These are phyloP conservation scores for Blastobotrys illinoisensis DNA, from an alignment of 1,139 yeast genomes.

Conservation along the genomic window DNA sequence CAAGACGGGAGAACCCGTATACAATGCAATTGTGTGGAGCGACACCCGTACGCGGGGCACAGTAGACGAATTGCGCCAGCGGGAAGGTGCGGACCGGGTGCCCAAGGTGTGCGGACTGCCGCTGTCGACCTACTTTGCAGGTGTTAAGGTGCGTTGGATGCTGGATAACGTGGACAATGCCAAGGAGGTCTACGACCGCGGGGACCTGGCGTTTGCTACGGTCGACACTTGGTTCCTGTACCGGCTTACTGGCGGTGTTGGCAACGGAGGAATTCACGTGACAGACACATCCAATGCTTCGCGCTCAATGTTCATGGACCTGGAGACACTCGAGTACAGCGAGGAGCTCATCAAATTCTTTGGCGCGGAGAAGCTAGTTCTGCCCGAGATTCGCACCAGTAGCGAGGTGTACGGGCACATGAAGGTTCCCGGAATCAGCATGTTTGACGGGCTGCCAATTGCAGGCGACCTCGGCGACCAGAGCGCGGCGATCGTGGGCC, in stretches of 20 bases:
- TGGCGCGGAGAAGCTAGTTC: slow-evolving; percentile 59
- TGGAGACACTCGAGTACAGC: slow-evolving; percentile 72
- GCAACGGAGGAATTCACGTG: slow-evolving; percentile 46
- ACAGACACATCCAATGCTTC: slow-evolving; percentile 91
- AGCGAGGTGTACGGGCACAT: slow-evolving; percentile 71
- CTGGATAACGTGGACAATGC: slow-evolving; percentile 74
- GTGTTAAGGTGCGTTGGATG: slow-evolving; percentile 86
- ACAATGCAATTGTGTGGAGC: slow-evolving; percentile 93
- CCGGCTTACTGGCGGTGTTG: slow-evolving; percentile 63
- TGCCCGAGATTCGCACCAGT: slow-evolving; percentile 79
- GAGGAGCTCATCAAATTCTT: slow-evolving; percentile 69
- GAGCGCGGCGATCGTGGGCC: slow-evolving; percentile 90
- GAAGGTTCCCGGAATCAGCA: slow-evolving; percentile 8
- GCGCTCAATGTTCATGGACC: slow-evolving; percentile 85
- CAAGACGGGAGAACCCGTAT: slow-evolving; percentile 74
- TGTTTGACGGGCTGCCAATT: slow-evolving; percentile 49
- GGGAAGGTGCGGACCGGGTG: slow-evolving; percentile 57
- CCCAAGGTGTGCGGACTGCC: slow-evolving; percentile 78
- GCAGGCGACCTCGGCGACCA: slow-evolving; percentile 95
- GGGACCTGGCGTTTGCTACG: slow-evolving; percentile 87
- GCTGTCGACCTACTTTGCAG: slow-evolving; percentile 84
- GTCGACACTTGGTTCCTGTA: slow-evolving; percentile 92
- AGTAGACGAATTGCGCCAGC: slow-evolving; percentile 57
- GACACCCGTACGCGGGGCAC: slow-evolving; percentile 81
- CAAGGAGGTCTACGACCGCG: slow-evolving; percentile 61